Evolutionary conservation across 2,329 filamentous ascomycete genomes (phyloP).

Genomic region (Botryotinia calthae): DNA sequence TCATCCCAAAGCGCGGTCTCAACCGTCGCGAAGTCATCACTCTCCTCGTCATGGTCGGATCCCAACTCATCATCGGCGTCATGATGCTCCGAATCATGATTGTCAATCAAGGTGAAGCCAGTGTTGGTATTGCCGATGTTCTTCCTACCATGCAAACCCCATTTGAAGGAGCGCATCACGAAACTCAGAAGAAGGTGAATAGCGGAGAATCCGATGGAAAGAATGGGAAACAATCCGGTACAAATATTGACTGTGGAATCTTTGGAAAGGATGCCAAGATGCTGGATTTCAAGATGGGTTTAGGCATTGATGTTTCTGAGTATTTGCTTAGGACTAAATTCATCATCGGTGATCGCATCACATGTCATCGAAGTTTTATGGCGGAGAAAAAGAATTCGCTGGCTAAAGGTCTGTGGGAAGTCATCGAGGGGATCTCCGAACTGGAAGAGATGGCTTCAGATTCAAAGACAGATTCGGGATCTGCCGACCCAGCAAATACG

Average conservation of each 20-base stretch:
- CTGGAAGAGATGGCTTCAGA: not conserved
- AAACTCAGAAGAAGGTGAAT: not conserved
- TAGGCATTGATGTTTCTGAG: too few relatives aligned
- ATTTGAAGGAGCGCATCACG: not conserved
- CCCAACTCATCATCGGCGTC: not conserved
- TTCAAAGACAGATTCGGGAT: not conserved
- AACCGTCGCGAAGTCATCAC: not conserved
- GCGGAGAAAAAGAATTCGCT: not conserved
- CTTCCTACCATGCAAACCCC: fast-evolving
- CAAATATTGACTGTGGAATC: not conserved
- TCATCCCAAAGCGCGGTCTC: not conserved
- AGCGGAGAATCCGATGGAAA: not conserved
- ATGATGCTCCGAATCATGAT: not conserved
- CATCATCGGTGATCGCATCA: not conserved
- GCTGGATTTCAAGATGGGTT: not conserved
- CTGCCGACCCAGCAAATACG: too few relatives aligned
- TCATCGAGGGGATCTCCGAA: not conserved
- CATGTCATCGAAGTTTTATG: not conserved
- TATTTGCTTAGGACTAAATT: not conserved
- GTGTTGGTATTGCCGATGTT: not conserved
- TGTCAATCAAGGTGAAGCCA: fast-evolving
- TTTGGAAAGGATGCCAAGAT: not conserved
- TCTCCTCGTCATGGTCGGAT: not conserved
- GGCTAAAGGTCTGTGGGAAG: not conserved
- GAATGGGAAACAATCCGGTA: not conserved